Evolutionary conservation across 1,139 yeast genomes (phyloP).

Genomic region (Yamadazyma sp.): DNA sequence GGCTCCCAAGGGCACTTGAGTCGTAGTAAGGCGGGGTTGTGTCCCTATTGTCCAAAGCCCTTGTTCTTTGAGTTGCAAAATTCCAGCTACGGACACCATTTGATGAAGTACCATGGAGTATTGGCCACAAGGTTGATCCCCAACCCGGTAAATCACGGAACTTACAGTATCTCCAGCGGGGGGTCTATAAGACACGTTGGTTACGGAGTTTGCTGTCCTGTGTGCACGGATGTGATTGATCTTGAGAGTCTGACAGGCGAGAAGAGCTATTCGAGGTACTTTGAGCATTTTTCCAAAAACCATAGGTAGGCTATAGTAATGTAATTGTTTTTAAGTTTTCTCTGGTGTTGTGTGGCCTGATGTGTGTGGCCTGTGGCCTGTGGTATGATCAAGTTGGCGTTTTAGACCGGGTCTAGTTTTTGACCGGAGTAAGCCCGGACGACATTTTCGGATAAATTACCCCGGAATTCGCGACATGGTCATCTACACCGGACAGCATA

Average conservation of each 20-base stretch:
- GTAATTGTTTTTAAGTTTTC: too few relatives aligned
- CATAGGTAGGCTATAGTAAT: conserved; percentile 3
- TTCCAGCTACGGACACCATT: conserved; percentile 9
- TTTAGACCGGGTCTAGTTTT: too few relatives aligned
- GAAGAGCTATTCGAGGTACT: conserved; percentile 4
- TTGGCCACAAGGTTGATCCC: conserved; percentile 8
- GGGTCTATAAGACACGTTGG: conserved; percentile 1
- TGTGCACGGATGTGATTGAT: conserved; percentile 5
- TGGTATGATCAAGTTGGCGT: too few relatives aligned
- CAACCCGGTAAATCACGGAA: conserved; percentile 8
- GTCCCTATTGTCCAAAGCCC: conserved; percentile 8
- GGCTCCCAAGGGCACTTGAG: neutral
- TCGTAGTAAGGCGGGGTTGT: conserved; percentile 6
- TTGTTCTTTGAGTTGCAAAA: conserved; percentile 7
- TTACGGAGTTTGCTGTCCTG: conserved; percentile 9
- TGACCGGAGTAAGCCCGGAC: too few relatives aligned
- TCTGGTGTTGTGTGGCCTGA: too few relatives aligned
- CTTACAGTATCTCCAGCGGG: conserved; percentile 3
- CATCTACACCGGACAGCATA: neutral
- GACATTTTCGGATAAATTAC: neutral
- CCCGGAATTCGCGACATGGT: neutral
- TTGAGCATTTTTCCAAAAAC: conserved; percentile 7
- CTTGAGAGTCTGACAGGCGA: conserved; percentile 1
- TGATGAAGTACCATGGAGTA: conserved; percentile 8
- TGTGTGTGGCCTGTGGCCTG: too few relatives aligned